Conservation (phyloP, 345 rosid species). For the Alliaria petiolata region DNA sequence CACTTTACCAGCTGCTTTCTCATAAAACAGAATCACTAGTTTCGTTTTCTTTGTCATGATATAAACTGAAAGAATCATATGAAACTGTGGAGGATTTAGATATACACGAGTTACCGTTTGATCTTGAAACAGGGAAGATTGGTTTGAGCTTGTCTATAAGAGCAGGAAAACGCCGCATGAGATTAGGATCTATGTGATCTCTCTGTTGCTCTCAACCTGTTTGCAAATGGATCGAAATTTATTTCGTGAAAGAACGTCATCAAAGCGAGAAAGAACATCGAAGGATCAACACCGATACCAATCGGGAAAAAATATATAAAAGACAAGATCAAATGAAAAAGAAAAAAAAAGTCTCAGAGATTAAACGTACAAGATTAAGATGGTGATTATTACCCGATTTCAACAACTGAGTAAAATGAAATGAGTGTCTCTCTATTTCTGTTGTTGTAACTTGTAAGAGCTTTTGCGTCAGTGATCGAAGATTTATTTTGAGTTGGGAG, state of each 20-base stretch:
- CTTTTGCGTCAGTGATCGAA: neutral
- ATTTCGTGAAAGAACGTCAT: neutral
- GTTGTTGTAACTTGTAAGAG: neutral
- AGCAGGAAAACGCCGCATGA: slow-evolving; percentile 19
- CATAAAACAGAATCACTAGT: neutral
- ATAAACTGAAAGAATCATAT: neutral
- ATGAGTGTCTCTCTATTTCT: neutral
- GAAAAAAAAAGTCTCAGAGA: neutral
- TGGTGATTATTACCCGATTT: neutral
- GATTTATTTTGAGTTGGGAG: neutral
- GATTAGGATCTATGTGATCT: neutral
- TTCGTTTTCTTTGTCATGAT: neutral
- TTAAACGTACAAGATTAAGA: neutral
- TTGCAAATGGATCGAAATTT: neutral
- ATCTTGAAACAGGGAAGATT: slow-evolving; percentile 25
- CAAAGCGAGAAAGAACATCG: too few species aligned
- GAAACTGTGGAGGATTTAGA: neutral
- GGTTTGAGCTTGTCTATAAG: slow-evolving; percentile 36
- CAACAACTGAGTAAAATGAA: neutral
- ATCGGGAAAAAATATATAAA: too few species aligned
- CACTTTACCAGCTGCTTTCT: slow-evolving; percentile 6
- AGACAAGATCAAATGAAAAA: neutral
- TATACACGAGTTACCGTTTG: slow-evolving; percentile 36
- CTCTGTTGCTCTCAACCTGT: slow-evolving; percentile 6
- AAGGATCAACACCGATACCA: too few species aligned